A percentile compares a stretch with the other conserved stretches of the same genome.
Evolutionary conservation across 192 early-diverging fungal genomes (phyloP).

Genomic region (Jimgerdemannia lactiflua): DNA sequence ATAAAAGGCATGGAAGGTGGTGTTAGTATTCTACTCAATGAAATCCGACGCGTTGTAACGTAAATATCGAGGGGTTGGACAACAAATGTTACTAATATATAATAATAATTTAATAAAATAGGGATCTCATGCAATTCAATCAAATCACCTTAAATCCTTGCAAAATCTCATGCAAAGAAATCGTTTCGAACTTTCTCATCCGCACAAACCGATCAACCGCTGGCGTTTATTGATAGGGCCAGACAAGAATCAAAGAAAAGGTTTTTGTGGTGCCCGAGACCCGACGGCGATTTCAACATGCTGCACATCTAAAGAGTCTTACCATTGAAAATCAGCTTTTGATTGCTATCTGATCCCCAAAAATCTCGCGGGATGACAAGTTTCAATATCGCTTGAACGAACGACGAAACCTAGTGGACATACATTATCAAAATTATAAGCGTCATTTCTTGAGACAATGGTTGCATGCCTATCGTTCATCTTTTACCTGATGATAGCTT

Average conservation of each 20-base stretch:
- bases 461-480: neutral
- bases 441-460: too few species aligned
- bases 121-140: slow-evolving; percentile 12
- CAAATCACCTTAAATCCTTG: slow-evolving; percentile 53
- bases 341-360: slow-evolving; percentile 61
- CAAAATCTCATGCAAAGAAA: slow-evolving; percentile 52
- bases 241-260: neutral
- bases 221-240: slow-evolving; percentile 6
- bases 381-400: slow-evolving; percentile 18
- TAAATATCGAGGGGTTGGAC: too few species aligned
- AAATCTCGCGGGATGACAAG: slow-evolving; percentile 60
- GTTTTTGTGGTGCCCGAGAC: neutral
- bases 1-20: too few species aligned
- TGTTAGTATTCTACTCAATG: too few species aligned
- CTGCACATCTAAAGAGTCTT: neutral
- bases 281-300: neutral
- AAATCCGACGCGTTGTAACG: too few species aligned
- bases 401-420: neutral
- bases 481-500: neutral
- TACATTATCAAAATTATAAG: too few species aligned
- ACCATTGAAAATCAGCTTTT: slow-evolving; percentile 47
- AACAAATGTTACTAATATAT: too few species aligned
- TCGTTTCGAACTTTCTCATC: slow-evolving; percentile 56
- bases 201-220: slow-evolving; percentile 52
- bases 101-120: too few species aligned